phyloP scores from a whole-genome alignment of 805 yeast species.

The Wickerhamomyces kurtzmanii region DNA sequence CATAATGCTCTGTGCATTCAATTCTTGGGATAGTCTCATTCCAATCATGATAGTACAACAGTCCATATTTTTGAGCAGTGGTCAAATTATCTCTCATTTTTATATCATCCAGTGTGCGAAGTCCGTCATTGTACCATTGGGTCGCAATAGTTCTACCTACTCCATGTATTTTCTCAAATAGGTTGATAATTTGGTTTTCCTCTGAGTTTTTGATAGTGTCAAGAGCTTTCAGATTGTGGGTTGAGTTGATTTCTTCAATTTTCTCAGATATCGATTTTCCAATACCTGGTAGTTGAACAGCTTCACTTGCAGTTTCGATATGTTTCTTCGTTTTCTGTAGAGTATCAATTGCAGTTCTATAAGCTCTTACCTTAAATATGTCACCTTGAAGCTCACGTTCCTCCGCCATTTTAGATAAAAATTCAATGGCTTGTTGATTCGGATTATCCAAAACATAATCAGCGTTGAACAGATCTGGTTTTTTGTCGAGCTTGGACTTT shows the following conservation, averaged over 20 bases:
- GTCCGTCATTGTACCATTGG: constrained; percentile 28
- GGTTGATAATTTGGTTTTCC: constrained; percentile 14
- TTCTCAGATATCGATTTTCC: constrained; percentile 31
- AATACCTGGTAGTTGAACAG: constrained; percentile 27
- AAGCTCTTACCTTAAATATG: constrained; percentile 28
- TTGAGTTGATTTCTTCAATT: constrained; percentile 33
- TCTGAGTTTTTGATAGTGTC: constrained; percentile 15
- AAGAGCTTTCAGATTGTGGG: constrained; percentile 20
- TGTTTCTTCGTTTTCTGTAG: constrained; percentile 19
- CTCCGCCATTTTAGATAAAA: constrained; percentile 12
- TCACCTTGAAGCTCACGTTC: constrained; percentile 19
- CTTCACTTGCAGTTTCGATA: constrained; percentile 26
- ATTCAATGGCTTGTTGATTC: constrained; percentile 10
- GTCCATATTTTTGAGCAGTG: constrained; percentile 24
- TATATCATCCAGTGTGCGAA: constrained; percentile 28
- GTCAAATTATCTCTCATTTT: constrained; percentile 17
- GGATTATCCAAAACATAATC: constrained; percentile 8
- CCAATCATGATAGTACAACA: constrained; percentile 39
- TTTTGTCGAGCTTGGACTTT: too few species aligned
- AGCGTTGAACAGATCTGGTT: neutral
- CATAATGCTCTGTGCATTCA: constrained; percentile 31
- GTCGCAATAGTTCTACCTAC: constrained; percentile 35
- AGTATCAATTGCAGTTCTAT: constrained; percentile 32
- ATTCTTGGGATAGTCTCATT: constrained; percentile 30
- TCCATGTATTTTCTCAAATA: constrained; percentile 34